Evolutionary conservation across 495 filamentous ascomycete genomes (phyloP), one percentile per base, ranked within the genome.

Genomic region (Margaritispora aquatica): DNA sequence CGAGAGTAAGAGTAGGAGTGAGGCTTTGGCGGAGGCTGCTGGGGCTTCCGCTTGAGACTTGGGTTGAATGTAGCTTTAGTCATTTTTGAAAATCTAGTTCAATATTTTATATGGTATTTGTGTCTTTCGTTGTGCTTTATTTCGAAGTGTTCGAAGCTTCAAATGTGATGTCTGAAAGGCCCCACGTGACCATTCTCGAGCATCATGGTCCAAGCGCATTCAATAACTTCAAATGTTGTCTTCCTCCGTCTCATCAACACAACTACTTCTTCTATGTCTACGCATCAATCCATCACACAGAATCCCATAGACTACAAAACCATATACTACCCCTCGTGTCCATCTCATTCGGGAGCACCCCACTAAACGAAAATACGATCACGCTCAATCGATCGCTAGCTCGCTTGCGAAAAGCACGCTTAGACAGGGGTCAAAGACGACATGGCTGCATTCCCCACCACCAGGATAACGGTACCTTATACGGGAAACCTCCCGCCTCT

Each of bases 1-100:
- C 0, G 71, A 72, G 55, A 86, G 83, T 15, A 80, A 75, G 15
- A 82, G 80, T 24, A 69, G 86, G 34, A 72, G 83, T 55, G 80
- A 89, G 68, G 80, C 73, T 0, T 66, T 90, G 59, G 77, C 57
- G n/a, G 63, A 21, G 8, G 21, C 26, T 26, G 36, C 34, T 47
- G 49, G 8, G 19, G 53, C 53, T 11, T 2, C 53, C 44, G 29
- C 29, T 34, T 34, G 5, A n/a, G n/a, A n/a, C n/a, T n/a, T 34
- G 15, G 29, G 5, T 34, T 34, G 29, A 34, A 15, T 34, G 29
- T 15, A 34, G n/a, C 29, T 34, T 34, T 15, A 15, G 15, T 34
- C 7, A 7, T 7, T 34, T 7, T 7, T 34, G 29, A 34, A 34
- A 34, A 34, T 7, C 15, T 5, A 7, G 29, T 7, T 15, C 5